Evolutionary conservation across 495 filamentous ascomycete genomes (phyloP).

Genomic region (Penicillium malachiteum): DNA sequence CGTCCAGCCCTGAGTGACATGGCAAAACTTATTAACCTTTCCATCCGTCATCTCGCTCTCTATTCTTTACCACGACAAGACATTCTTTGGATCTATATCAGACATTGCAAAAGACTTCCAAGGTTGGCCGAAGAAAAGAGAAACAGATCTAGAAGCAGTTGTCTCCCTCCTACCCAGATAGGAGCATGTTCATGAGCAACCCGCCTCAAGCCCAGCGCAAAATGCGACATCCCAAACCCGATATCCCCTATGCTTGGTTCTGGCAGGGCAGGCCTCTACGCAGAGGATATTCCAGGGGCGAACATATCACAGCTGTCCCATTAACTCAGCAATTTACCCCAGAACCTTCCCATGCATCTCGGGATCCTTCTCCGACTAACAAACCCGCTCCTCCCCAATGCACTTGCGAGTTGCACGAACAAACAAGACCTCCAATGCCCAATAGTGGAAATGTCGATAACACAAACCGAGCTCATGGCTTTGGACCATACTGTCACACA

Average conservation of each 20-base stretch:
- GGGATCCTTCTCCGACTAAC: background rate
- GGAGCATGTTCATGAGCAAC: background rate
- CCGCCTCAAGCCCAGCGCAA: background rate
- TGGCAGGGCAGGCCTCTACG: slow-evolving; percentile 24
- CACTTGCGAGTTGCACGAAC: slow-evolving; percentile 1
- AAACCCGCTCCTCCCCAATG: slow-evolving; percentile 2
- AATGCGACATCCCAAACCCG: background rate
- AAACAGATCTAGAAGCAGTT: background rate
- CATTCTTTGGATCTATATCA: background rate
- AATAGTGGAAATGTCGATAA: background rate
- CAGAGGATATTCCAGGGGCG: slow-evolving; percentile 7
- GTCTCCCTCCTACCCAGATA: background rate
- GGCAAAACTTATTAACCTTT: too few species aligned
- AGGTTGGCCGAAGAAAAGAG: background rate
- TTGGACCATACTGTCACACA: background rate
- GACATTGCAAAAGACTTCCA: background rate
- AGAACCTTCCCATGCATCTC: background rate
- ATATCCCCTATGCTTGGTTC: slow-evolving; percentile 13
- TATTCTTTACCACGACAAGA: slow-evolving; percentile 8
- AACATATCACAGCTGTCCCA: slow-evolving; percentile 2
- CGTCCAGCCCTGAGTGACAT: too few species aligned
- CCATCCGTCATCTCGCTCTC: too few species aligned
- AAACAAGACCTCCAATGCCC: background rate
- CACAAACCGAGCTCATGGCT: background rate
- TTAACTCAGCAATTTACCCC: background rate